A percentile compares a stretch with the other conserved stretches of the same genome.
phyloP scores from a whole-genome alignment of 805 yeast genomes.

The Candida maltosa region DNA sequence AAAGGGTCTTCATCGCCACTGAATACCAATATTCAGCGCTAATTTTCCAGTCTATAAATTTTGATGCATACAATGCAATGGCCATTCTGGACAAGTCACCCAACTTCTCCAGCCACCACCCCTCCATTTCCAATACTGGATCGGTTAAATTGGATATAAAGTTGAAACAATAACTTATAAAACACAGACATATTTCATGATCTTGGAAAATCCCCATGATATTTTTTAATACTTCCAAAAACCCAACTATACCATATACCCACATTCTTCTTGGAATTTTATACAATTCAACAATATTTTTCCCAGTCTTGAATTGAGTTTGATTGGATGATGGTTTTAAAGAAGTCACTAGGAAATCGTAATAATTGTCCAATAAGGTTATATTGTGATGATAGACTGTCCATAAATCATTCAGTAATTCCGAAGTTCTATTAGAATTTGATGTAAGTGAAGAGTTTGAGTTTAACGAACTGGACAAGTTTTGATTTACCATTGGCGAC shows the following conservation, averaged over 20 bases:
- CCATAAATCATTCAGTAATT: slow-evolving; percentile 63
- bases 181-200: slow-evolving; percentile 75
- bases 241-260: slow-evolving; percentile 84
- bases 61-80: slow-evolving; percentile 75
- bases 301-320: slow-evolving; percentile 63
- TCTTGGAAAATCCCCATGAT: slow-evolving; percentile 70
- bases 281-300: slow-evolving; percentile 71
- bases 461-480: slow-evolving; percentile 13
- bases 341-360: slow-evolving; percentile 69
- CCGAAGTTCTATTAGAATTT: slow-evolving; percentile 35
- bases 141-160: slow-evolving; percentile 53
- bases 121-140: slow-evolving; percentile 55
- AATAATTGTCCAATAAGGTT: slow-evolving; percentile 64
- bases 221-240: slow-evolving; percentile 71
- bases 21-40: slow-evolving; percentile 84
- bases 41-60: slow-evolving; percentile 81
- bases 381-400: slow-evolving; percentile 65
- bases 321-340: slow-evolving; percentile 55
- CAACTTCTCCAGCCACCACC: slow-evolving; percentile 80
- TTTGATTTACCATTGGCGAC: slow-evolving; percentile 11
- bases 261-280: slow-evolving; percentile 77
- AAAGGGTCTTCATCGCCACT: slow-evolving; percentile 66
- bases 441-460: slow-evolving; percentile 13
- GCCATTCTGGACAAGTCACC: slow-evolving; percentile 89
- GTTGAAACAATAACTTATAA: slow-evolving; percentile 69